Conservation (phyloP, 2,329 filamentous ascomycete genomes). For the Fusarium cicatricum region DNA sequence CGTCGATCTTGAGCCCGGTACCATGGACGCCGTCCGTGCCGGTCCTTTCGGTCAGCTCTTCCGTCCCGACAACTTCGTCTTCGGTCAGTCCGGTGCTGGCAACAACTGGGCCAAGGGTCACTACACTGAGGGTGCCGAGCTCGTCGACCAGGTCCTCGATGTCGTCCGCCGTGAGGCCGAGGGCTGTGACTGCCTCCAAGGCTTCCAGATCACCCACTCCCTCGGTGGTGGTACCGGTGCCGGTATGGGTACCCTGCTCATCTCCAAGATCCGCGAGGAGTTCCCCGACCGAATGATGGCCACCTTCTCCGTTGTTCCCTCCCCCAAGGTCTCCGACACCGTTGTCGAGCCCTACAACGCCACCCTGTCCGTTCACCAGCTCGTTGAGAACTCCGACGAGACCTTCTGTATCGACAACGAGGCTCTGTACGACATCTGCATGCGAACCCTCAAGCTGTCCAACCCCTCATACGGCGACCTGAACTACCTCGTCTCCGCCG, state of each 20-base stretch:
- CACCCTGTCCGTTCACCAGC: constrained; percentile 97
- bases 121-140: constrained; percentile 99
- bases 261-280: constrained; percentile 99
- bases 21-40: constrained; percentile 98
- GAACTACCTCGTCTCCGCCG: constrained; percentile 98
- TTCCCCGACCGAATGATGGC: constrained; percentile 99
- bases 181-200: constrained; percentile 99
- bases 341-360: constrained; percentile 99
- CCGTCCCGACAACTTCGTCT: constrained; percentile 99
- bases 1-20: constrained; percentile 98
- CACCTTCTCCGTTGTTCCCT: constrained; percentile 98
- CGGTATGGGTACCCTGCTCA: constrained; percentile 99
- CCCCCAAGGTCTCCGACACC: constrained; percentile 99
- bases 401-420: constrained; percentile 99
- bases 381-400: constrained; percentile 99
- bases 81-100: constrained; percentile 98
- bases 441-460: constrained; percentile 98
- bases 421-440: constrained; percentile 99
- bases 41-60: constrained; percentile 99
- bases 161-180: constrained; percentile 99
- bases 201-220: constrained; percentile 99
- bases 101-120: constrained; percentile 99
- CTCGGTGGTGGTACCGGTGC: constrained; percentile 99
- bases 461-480: constrained; percentile 99
- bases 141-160: constrained; percentile 97